phyloP scores from a whole-genome alignment of 345 rosid species.

The Triadica sebifera region DNA sequence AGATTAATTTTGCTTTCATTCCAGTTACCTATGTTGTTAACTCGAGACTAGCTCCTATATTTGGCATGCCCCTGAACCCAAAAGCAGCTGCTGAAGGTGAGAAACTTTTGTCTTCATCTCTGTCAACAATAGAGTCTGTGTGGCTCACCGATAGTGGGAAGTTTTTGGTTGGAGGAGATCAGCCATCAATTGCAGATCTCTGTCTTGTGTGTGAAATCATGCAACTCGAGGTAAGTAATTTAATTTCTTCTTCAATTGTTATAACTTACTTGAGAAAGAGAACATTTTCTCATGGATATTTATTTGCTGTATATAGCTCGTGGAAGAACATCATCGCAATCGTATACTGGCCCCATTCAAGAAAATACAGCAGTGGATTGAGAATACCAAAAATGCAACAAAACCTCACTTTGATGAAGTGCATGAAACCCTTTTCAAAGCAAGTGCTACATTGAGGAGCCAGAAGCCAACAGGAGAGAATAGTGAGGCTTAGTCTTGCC shows the following conservation, averaged over 20 bases:
- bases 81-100: conserved; percentile 65
- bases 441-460: conserved; percentile 34
- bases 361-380: conserved; percentile 78
- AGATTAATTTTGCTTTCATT: conserved; percentile 8
- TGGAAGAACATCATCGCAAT: conserved; percentile 56
- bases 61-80: conserved; percentile 54
- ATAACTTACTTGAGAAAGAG: not conserved
- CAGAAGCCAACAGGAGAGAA: conserved; percentile 20
- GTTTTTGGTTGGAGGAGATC: conserved; percentile 66
- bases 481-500: conserved; percentile 25
- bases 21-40: conserved; percentile 52
- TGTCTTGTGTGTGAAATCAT: conserved; percentile 77
- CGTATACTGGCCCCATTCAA: conserved; percentile 54
- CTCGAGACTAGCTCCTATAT: conserved; percentile 44
- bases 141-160: conserved; percentile 75
- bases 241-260: too few species aligned
- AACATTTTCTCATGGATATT: not conserved
- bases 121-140: conserved; percentile 55
- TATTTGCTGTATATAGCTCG: conserved; percentile 34
- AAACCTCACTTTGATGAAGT: conserved; percentile 73
- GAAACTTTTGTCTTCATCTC: conserved; percentile 48
- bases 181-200: conserved; percentile 82
- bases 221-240: conserved; percentile 61
- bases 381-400: conserved; percentile 55
- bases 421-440: conserved; percentile 44